A percentile compares a stretch with the other conserved stretches of the same genome.
phyloP scores from a whole-genome alignment of 495 filamentous ascomycete genomes.

The Sphaerosporella brunnea region DNA sequence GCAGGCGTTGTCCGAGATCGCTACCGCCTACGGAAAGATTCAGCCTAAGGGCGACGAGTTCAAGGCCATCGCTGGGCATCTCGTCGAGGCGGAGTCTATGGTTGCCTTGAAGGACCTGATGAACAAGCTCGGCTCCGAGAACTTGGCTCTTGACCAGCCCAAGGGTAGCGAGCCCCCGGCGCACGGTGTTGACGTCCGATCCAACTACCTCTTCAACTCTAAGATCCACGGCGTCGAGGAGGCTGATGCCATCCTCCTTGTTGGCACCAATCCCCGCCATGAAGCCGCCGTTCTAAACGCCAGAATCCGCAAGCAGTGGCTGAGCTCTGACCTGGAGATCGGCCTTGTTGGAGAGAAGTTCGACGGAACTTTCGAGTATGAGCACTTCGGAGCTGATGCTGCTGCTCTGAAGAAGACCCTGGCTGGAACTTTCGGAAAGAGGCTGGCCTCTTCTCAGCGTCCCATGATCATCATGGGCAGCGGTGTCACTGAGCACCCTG shows the following conservation, averaged over 20 bases:
- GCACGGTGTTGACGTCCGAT: constrained; percentile 83
- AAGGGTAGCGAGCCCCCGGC: constrained; percentile 65
- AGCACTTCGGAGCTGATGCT: constrained; percentile 66
- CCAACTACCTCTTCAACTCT: constrained; percentile 93
- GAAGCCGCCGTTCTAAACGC: constrained; percentile 92
- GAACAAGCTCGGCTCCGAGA: constrained; percentile 91
- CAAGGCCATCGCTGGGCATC: constrained; percentile 81
- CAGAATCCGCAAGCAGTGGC: constrained; percentile 91
- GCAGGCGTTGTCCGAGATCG: constrained; percentile 74
- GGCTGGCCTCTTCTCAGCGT: constrained; percentile 66
- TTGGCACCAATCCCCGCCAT: constrained; percentile 86
- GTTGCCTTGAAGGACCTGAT: constrained; percentile 93
- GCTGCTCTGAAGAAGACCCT: constrained; percentile 66
- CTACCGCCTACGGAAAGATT: constrained; percentile 52
- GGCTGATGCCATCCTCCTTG: constrained; percentile 75
- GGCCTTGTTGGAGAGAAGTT: constrained; percentile 83
- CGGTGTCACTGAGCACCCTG: constrained; percentile 68
- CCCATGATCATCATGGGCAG: constrained; percentile 95
- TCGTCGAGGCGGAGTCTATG: constrained; percentile 77
- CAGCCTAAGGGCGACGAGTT: constrained; percentile 78
- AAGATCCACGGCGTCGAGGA: constrained; percentile 84
- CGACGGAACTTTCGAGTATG: constrained; percentile 80
- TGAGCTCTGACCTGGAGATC: constrained; percentile 84
- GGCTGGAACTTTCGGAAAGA: constrained; percentile 75
- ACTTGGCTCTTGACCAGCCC: constrained; percentile 81